These are phyloP conservation scores for Beauveria australis DNA, from an alignment of 2,329 filamentous ascomycete species.

Conservation along the genomic window DNA sequence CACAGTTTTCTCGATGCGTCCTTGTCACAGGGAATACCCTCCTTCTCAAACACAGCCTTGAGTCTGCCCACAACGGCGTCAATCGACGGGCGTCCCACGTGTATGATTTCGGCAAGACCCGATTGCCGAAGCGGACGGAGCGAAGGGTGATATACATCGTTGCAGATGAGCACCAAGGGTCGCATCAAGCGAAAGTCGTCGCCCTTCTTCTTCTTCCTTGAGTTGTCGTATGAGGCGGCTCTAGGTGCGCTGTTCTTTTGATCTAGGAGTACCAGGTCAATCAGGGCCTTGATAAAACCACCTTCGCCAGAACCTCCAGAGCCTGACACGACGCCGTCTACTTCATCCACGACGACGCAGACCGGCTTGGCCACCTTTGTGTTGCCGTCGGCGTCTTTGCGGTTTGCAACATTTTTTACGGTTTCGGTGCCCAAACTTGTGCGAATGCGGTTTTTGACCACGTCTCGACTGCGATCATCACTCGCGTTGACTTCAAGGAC, in stretches of 20 bases:
- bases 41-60: conserved; percentile 77
- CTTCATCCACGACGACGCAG: conserved; percentile 92
- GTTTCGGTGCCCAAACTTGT: conserved; percentile 93
- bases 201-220: conserved; percentile 58
- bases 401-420: conserved; percentile 66
- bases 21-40: conserved; percentile 79
- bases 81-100: conserved; percentile 79
- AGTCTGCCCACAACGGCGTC: conserved; percentile 78
- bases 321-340: conserved; percentile 85
- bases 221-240: conserved; percentile 16
- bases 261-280: conserved; percentile 80
- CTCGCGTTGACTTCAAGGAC: conserved; percentile 97
- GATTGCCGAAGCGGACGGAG: conserved; percentile 81
- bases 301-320: conserved; percentile 73
- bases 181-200: conserved; percentile 83
- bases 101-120: conserved; percentile 77
- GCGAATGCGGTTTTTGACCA: conserved; percentile 84
- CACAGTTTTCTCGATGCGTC: conserved; percentile 82
- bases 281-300: conserved; percentile 89
- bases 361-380: conserved; percentile 75
- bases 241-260: conserved; percentile 58
- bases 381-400: conserved; percentile 43
- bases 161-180: conserved; percentile 90
- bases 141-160: conserved; percentile 90
- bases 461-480: conserved; percentile 81